Percentiles rank a stretch among this genome's conserved stretches.
phyloP scores from a whole-genome alignment of 2,329 filamentous ascomycete species.

The Aureobasidium sp. region DNA sequence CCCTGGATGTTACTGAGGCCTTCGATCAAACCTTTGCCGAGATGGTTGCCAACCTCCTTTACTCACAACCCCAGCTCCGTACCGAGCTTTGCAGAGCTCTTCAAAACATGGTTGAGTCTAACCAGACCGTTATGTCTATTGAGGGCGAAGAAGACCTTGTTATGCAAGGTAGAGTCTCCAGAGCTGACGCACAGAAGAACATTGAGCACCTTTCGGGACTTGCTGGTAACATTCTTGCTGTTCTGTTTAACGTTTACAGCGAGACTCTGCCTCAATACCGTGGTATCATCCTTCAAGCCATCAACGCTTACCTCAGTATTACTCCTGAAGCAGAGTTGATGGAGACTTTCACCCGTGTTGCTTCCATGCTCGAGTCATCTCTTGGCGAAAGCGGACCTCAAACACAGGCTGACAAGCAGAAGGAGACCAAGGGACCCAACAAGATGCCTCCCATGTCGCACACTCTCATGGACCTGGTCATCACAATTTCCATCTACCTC shows the following conservation, averaged over 20 bases:
- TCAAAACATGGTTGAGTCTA: constrained; percentile 83
- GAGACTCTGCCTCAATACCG: constrained; percentile 89
- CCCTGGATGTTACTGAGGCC: constrained; percentile 55
- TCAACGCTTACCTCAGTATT: constrained; percentile 90
- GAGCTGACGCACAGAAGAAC: constrained; percentile 67
- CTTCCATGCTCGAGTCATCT: constrained; percentile 68
- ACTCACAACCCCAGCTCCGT: constrained; percentile 81
- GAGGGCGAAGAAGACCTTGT: constrained; percentile 63
- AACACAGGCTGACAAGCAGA: constrained; percentile 52
- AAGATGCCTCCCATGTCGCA: constrained; percentile 87
- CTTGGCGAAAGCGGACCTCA: constrained; percentile 53
- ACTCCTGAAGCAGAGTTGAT: constrained; percentile 56
- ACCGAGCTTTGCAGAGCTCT: constrained; percentile 80
- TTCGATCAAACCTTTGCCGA: constrained; percentile 93
- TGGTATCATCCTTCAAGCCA: constrained; percentile 83
- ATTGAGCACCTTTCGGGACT: constrained; percentile 71
- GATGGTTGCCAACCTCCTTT: constrained; percentile 81
- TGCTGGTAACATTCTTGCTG: constrained; percentile 81
- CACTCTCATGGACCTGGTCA: constrained; percentile 92
- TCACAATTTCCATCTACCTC: constrained; percentile 90
- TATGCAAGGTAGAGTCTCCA: constrained; percentile 69
- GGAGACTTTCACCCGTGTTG: constrained; percentile 82
- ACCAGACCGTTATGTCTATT: constrained; percentile 67
- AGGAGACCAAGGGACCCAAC: constrained; percentile 39
- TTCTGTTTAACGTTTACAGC: constrained; percentile 98